Evolutionary conservation across 345 rosid genomes (phyloP), one percentile per base, ranked within the genome.

Genomic region (Pseudoturritis turrita): DNA sequence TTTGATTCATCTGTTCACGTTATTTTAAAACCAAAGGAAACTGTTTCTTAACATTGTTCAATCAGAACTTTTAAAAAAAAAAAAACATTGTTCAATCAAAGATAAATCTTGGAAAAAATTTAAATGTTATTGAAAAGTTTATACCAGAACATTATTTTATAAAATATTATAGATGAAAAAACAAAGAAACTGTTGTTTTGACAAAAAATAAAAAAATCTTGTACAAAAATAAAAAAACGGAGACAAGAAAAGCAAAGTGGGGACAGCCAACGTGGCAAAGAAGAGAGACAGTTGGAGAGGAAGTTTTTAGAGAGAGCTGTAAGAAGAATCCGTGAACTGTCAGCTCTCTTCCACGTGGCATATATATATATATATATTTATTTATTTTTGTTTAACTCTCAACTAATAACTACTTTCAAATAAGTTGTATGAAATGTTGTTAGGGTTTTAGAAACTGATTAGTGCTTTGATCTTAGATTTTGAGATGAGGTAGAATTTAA

Each of bases 331-430:
- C 65, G 57, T 81, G 82, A 80, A 84, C 85, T 84, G 87, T 84
- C 85, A 71, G 62, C 58, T 41, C 6, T 56, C 57, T 51, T 74
- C 77, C 86, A 86, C 83, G 81, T 75, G 83, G 84, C 83, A n/a
- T n/a, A n/a, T n/a, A n/a, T n/a, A n/a, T n/a, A n/a, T n/a, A n/a
- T n/a, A n/a, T n/a, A n/a, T n/a, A n/a, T n/a, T n/a, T n/a, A n/a
- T n/a, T n/a, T n/a, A n/a, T n/a, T n/a, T n/a, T n/a, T n/a, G n/a
- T n/a, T n/a, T n/a, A 65, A 63, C 21, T 18, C 71, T 43, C 54
- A 55, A 13, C 71, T 35, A 46, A 56, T 65, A 55, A 13, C 71
- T 35, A 46, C 64, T 65, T 55, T 53, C 65, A 13, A 47, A 26
- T 50, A 26, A 51, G 9, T 52, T 7, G 2, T 52, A n/a, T n/a